Evolutionary conservation across 1,284 basidiomycete genomes (phyloP).

Genomic region (Cryptococcus hybrid): DNA sequence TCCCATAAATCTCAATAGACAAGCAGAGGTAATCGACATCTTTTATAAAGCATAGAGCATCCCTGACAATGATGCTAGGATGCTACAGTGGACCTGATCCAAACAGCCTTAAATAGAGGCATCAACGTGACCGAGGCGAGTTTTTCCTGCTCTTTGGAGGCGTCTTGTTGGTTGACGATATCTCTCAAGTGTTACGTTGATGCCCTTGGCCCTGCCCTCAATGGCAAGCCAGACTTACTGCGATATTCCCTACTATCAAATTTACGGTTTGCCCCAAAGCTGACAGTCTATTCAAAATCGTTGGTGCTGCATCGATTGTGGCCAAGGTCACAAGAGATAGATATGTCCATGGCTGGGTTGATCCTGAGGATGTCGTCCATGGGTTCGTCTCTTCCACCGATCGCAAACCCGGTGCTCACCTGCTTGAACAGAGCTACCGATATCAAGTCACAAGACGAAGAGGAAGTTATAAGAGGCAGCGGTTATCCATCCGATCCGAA

Average conservation of each 20-base stretch:
- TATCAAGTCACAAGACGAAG: slow-evolving; percentile 7
- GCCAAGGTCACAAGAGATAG: slow-evolving; percentile 93
- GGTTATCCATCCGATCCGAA: slow-evolving; percentile 96
- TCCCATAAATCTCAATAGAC: slow-evolving; percentile 86
- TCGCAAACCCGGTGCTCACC: too few relatives aligned
- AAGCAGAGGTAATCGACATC: slow-evolving; percentile 61
- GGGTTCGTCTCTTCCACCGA: slow-evolving; percentile 8
- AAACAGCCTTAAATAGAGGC: slow-evolving; percentile 73
- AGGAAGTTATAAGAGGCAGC: slow-evolving; percentile 57
- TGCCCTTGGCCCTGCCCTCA: slow-evolving; percentile 83
- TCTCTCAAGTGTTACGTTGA: slow-evolving; percentile 81
- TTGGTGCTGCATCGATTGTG: slow-evolving; percentile 92
- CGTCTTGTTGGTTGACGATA: not conserved
- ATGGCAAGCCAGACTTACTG: slow-evolving; percentile 77
- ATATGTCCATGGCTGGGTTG: slow-evolving; percentile 79
- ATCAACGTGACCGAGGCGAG: slow-evolving; percentile 75
- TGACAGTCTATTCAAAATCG: slow-evolving; percentile 93
- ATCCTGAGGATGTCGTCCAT: slow-evolving; percentile 45
- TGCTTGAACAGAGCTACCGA: not conserved
- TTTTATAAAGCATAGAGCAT: not conserved
- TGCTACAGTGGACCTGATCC: slow-evolving; percentile 85
- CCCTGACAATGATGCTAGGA: slow-evolving; percentile 50
- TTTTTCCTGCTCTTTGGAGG: not conserved
- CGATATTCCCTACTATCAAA: slow-evolving; percentile 72
- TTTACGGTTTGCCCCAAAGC: slow-evolving; percentile 93